Evolutionary conservation across 1,284 basidiomycete genomes (phyloP), one percentile per base, ranked within the genome.

Genomic region (Trichosporon asahii): DNA sequence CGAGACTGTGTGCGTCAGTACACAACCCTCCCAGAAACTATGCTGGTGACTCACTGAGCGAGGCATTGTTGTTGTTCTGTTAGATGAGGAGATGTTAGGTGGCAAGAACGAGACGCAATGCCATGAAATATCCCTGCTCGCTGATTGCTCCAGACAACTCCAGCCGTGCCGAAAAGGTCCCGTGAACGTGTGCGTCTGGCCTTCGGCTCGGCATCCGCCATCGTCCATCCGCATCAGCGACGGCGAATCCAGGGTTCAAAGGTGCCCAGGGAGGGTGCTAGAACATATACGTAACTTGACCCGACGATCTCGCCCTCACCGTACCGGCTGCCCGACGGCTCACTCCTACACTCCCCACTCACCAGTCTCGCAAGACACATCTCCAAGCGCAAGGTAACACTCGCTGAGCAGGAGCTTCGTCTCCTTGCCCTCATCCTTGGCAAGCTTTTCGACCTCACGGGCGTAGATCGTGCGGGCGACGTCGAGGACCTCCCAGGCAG

Each of bases 401-500:
- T 95, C 94, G 4, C 93, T 91, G 55, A 94, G 86, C 82, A 90
- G 91, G 65, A 94, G 86, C 76, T 71, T 72, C 21, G 75, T 71
- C 18, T 79, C 77, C 53, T 87, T 89, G 11, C 70, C 73, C 49
- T 77, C 70, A 6, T 61, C 73, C 35, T 68, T 73, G 37, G 66
- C 37, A 23, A 63, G 40, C 5, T 69, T 75, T 11, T 74, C 75
- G 1, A 79, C 73, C 72, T 88, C 86, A 80, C 90, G 91, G 74
- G 89, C 88, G 79, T 92, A 95, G 70, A 94, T 89, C 5, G 90
- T 88, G 57, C 93, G 87, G 21, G 94, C 93, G 67, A 95, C 89
- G 76, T 96, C 94, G 23, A 95, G 86, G 1, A 94, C 90, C 78
- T 95, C 93, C 94, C 94, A 96, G 14, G 94, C 93, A 33, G 93